A percentile compares a stretch with the other conserved stretches of the same genome.
Conservation (phyloP, 2,329 filamentous ascomycete genomes). For the Colletotrichum tanaceti region DNA sequence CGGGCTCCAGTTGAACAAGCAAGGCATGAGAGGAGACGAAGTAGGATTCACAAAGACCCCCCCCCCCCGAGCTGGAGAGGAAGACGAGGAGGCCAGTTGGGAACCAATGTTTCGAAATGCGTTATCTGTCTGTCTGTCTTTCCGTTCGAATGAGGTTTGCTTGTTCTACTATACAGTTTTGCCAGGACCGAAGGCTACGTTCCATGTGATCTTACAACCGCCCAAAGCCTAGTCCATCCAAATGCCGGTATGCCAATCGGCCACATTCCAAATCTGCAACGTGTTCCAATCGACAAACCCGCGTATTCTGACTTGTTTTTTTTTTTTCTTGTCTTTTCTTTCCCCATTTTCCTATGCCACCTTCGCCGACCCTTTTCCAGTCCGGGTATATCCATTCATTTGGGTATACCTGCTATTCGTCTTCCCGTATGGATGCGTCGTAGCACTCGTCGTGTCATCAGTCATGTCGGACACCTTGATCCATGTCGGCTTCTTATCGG, state of each 20-base stretch:
- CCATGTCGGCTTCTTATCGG: background rate
- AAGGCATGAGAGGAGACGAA: too few species aligned
- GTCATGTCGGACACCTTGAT: too few species aligned
- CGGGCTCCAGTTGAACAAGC: too few species aligned
- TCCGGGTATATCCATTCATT: background rate
- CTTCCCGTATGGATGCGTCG: background rate
- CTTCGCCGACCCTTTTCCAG: background rate
- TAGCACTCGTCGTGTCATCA: background rate
- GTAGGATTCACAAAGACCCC: background rate
- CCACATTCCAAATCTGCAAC: background rate
- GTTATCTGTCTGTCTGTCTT: background rate
- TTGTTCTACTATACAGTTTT: background rate
- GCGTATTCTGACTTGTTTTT: background rate
- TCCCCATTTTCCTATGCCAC: background rate
- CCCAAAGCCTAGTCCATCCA: background rate
- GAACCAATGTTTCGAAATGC: background rate
- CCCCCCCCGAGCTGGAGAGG: background rate
- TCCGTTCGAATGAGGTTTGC: background rate
- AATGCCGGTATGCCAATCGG: background rate
- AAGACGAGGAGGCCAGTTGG: background rate
- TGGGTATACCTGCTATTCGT: background rate
- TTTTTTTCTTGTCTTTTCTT: background rate
- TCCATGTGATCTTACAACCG: background rate
- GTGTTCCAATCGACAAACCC: background rate
- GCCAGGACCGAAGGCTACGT: constrained; percentile 1